phyloP scores from a whole-genome alignment of 2,329 filamentous ascomycete genomes.

The Alternaria arbusti region DNA sequence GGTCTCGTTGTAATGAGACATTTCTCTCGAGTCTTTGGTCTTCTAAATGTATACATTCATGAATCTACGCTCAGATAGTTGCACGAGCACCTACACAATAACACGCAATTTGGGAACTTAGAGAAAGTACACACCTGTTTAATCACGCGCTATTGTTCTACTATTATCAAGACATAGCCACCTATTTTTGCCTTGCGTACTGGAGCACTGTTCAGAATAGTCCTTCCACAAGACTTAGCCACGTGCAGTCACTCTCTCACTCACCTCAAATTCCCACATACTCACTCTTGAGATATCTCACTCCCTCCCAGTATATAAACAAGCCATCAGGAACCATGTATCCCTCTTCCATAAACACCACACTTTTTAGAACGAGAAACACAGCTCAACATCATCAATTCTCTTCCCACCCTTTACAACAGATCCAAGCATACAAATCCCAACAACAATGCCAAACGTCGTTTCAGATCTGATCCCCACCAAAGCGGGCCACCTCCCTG shows the following conservation, averaged over 20 bases:
- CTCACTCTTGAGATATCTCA: neutral
- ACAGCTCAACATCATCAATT: neutral
- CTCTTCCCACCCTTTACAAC: neutral
- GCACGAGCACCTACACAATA: neutral
- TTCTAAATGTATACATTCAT: neutral
- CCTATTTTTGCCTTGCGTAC: neutral
- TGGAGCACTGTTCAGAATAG: neutral
- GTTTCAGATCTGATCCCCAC: neutral
- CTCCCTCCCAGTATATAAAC: neutral
- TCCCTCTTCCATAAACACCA: neutral
- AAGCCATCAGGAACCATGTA: neutral
- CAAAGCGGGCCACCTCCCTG: neutral
- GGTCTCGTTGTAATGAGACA: accelerated
- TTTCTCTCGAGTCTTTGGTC: accelerated
- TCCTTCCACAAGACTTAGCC: neutral
- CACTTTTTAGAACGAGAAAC: neutral
- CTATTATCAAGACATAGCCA: neutral
- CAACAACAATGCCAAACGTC: neutral
- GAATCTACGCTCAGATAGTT: neutral
- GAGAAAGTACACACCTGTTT: neutral
- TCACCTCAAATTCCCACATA: neutral
- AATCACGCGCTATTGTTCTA: neutral
- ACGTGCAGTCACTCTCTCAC: neutral
- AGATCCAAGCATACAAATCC: neutral
- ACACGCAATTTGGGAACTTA: neutral